Evolutionary conservation across 2,329 filamentous ascomycete genomes (phyloP), one percentile per base, ranked within the genome.

Genomic region (Rhynchosporium agropyri): DNA sequence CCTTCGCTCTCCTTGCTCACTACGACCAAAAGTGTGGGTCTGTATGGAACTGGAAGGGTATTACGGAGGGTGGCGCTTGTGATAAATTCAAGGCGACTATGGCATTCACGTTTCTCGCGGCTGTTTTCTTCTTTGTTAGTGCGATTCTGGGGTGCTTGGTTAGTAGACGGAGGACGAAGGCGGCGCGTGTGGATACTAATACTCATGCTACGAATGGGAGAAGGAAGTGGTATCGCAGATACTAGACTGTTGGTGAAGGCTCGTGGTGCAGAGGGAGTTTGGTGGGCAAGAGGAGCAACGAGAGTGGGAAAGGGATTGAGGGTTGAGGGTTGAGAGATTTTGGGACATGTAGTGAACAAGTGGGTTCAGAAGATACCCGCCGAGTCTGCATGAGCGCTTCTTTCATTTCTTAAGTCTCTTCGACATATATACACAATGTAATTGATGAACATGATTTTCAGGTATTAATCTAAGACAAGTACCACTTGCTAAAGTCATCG

Each of bases 21-120:
- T 58, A 58, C 28, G 45, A 49, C 31, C n/a, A 49, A 12, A 91
- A 96, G 55, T 90, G 84, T 72, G 89, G 92, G 60, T 84, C 83
- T 6, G 86, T 84, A 42, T 97, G 84, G 73, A 97, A 92, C 73
- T 96, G 90, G 40, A 96, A 81, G 71, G 96, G 91, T 1, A 95
- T 80, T 1, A 97, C 84, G 74, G 97, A 93, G 1, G 92, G 87
- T 67, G 77, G 81, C 51, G 74, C 75, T n/a, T 94, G 90, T 75
- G 81, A 84, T 63, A 83, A 85, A 69, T 90, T 85, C 83, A 91
- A 89, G 77, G 84, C 90, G 46, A 80, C 72, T 56, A 59, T 72
- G 4, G 70, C 71, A 0, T 73, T 73, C 48, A 10, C 51, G 6
- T 73, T 73, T 55, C 53, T 71, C 5, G 65, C 66, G 8, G 57